Percentiles rank a stretch among this genome's conserved stretches.
Evolutionary conservation across 768 basidiomycete species (phyloP).

Genomic region (Auricularia heimuer): DNA sequence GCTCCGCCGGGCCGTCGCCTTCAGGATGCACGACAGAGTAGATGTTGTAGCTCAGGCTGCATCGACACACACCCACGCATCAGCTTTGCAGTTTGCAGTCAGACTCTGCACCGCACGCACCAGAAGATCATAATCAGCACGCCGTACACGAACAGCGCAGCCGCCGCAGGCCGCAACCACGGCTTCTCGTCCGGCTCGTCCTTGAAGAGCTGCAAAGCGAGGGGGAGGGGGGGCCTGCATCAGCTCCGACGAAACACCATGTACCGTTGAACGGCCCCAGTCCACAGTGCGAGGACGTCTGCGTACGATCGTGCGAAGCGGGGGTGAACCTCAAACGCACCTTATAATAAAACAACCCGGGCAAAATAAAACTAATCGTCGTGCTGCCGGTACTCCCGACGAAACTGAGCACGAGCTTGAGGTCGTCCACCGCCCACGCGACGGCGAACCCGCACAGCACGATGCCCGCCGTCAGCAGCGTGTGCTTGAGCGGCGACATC

Average conservation of each 20-base stretch:
- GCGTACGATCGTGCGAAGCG: no score
- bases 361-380: slow-evolving; percentile 93
- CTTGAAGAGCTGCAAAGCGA: slow-evolving; percentile 42
- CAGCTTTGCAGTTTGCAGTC: not conserved
- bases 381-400: slow-evolving; percentile 96
- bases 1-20: not conserved
- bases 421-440: slow-evolving; percentile 68
- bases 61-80: not conserved
- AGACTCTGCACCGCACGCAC: slow-evolving; percentile 35
- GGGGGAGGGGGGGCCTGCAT: no score
- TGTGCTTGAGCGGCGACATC: slow-evolving; percentile 60
- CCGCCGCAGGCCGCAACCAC: slow-evolving; percentile 46
- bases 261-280: no score
- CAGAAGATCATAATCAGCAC: slow-evolving; percentile 76
- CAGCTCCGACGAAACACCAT: no score
- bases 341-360: slow-evolving; percentile 91
- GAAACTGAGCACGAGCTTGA: slow-evolving; percentile 84
- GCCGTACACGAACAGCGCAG: slow-evolving; percentile 70
- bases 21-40: slow-evolving; percentile 43
- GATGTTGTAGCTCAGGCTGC: slow-evolving; percentile 70
- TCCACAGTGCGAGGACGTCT: no score
- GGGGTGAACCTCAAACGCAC: slow-evolving; percentile 26
- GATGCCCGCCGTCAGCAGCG: slow-evolving; percentile 57
- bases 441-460: slow-evolving; percentile 55
- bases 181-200: slow-evolving; percentile 46